A percentile compares a stretch with the other conserved stretches of the same genome.
These are phyloP conservation scores for Aspergillus leporis DNA, from an alignment of 495 filamentous ascomycete species.

Conservation along the genomic window DNA sequence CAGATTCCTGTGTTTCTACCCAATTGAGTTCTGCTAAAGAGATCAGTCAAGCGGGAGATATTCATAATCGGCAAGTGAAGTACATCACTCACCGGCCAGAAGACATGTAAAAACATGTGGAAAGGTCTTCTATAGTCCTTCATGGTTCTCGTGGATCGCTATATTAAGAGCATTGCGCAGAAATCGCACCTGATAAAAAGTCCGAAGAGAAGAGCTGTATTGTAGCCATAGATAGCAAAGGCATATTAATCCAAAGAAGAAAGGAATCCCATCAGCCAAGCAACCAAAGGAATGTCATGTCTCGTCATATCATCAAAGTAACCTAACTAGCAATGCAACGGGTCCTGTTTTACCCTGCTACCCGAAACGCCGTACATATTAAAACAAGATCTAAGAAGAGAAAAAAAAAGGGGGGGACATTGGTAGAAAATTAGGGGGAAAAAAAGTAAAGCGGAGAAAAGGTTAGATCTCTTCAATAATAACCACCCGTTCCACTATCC, in stretches of 20 bases:
- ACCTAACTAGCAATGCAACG: background rate
- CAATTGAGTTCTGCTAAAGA: too few relatives aligned
- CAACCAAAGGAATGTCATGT: slow-evolving; percentile 8
- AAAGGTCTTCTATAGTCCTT: too few relatives aligned
- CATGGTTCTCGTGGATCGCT: background rate
- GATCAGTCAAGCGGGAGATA: too few relatives aligned
- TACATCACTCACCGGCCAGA: too few relatives aligned
- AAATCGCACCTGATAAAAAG: background rate
- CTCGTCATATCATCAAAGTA: slow-evolving; percentile 11
- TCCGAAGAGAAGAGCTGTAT: background rate
- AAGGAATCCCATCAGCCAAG: background rate
- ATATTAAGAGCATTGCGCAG: background rate
- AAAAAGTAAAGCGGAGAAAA: background rate
- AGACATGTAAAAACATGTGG: too few relatives aligned
- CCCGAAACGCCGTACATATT: slow-evolving; percentile 5
- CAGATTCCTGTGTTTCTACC: too few relatives aligned
- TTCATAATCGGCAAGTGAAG: too few relatives aligned
- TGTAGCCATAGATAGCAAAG: background rate
- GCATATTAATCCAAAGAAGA: slow-evolving; percentile 2
- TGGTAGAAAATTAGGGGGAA: background rate
- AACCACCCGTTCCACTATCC: slow-evolving; percentile 43
- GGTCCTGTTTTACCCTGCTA: background rate
- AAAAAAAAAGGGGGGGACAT: too few relatives aligned
- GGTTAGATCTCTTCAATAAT: slow-evolving; percentile 37
- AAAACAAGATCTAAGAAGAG: background rate